phyloP scores from a whole-genome alignment of 208 protist species.

The Phytomonas sp. region DNA sequence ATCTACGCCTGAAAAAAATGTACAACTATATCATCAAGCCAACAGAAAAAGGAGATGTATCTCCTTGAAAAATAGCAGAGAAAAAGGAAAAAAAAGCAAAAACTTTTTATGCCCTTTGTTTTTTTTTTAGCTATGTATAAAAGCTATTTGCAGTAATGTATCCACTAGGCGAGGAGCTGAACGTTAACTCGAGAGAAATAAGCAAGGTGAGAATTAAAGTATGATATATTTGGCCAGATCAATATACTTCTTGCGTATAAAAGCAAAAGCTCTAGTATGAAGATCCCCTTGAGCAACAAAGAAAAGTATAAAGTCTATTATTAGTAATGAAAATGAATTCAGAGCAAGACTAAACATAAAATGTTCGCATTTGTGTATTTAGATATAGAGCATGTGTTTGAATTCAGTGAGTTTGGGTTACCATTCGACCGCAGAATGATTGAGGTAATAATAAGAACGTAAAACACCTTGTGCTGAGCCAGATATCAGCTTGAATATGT shows the following conservation, averaged over 20 bases:
- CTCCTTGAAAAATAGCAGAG: neutral
- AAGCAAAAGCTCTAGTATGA: neutral
- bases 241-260: neutral
- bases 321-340: neutral
- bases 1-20: slow-evolving; percentile 1
- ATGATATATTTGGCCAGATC: neutral
- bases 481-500: neutral
- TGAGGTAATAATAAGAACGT: neutral
- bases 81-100: slow-evolving; percentile 9
- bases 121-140: neutral
- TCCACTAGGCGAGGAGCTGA: neutral
- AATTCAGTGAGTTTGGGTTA: neutral
- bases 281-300: neutral
- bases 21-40: neutral
- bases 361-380: neutral
- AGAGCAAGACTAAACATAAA: neutral
- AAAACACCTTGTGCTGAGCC: neutral
- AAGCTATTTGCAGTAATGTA: neutral
- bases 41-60: slow-evolving; percentile 15
- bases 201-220: neutral
- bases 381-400: neutral
- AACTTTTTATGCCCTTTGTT: neutral
- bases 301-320: neutral
- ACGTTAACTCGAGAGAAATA: neutral
- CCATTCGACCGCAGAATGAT: neutral